Evolutionary conservation across 2,329 filamentous ascomycete genomes (phyloP).

Genomic region (Penicillium freii): DNA sequence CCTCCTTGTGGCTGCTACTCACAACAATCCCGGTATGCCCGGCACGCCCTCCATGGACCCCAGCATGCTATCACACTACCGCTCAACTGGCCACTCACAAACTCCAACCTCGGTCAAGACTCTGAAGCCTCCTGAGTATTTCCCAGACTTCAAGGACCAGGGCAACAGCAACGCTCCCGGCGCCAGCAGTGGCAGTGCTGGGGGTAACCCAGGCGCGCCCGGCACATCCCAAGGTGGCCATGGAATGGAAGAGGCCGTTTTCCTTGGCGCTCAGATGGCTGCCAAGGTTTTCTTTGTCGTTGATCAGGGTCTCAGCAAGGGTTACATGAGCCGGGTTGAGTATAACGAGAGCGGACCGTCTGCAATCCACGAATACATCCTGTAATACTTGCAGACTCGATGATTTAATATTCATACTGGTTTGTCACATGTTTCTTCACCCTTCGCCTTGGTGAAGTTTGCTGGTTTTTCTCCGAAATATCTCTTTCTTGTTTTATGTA

Average conservation of each 20-base stretch:
- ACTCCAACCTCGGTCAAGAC: slow-evolving; percentile 83
- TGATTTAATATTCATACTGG: not conserved
- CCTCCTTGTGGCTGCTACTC: slow-evolving; percentile 83
- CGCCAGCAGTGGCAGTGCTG: slow-evolving; percentile 37
- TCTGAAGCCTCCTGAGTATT: slow-evolving; percentile 75
- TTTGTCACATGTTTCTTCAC: not conserved
- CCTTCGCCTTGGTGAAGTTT: slow-evolving; percentile 10
- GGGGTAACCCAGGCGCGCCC: slow-evolving; percentile 33
- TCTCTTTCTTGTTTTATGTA: slow-evolving; percentile 25
- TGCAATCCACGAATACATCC: slow-evolving; percentile 59
- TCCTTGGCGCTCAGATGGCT: slow-evolving; percentile 83
- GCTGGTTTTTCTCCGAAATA: slow-evolving; percentile 5
- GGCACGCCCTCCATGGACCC: slow-evolving; percentile 40
- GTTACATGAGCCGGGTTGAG: slow-evolving; percentile 66
- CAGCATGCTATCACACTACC: slow-evolving; percentile 44
- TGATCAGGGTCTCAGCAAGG: slow-evolving; percentile 65
- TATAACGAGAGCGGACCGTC: slow-evolving; percentile 66
- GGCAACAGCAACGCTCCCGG: slow-evolving; percentile 39
- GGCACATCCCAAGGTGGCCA: slow-evolving; percentile 27
- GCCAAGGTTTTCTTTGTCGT: slow-evolving; percentile 71
- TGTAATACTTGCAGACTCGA: slow-evolving; percentile 28
- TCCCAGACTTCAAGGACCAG: slow-evolving; percentile 85
- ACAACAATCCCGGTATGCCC: slow-evolving; percentile 42
- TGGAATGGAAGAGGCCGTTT: slow-evolving; percentile 76
- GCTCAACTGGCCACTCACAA: slow-evolving; percentile 64